Evolutionary conservation across 208 protist genomes (phyloP), one percentile per base, ranked within the genome.

Genomic region (Vickermania spadyakhi): DNA sequence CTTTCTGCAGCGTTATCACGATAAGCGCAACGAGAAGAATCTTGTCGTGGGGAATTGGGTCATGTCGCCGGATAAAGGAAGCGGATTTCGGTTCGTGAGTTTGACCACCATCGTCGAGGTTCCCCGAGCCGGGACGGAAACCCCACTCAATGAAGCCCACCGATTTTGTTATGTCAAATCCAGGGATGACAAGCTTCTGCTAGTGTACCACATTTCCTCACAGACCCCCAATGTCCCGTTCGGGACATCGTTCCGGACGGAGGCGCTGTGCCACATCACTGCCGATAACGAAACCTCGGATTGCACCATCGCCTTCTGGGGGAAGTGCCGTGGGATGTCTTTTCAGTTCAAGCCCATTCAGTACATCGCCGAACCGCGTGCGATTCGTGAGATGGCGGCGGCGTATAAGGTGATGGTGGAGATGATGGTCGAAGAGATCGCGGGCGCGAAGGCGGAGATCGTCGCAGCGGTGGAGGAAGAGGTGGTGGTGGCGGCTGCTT

Each of bases 181-280:
- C 2, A n/a, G n/a, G n/a, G 58, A 71, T 2, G 75, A 68, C 31
- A 69, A 70, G 60, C 60, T 81, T n/a, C 23, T 76, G 56, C 58
- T 93, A 0, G 58, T 79, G 14, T 89, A 88, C 56, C 86, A 93
- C 55, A 90, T 93, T 52, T 93, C 86, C 3, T 90, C 82, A 7
- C 79, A 93, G 55, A 93, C 82, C 0, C 86, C 86, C 22, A 69
- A 79, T 61, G 73, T 93, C 22, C 70, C 82, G 25, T 72, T 68
- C 1, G 86, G 86, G 21, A 60, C 68, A 26, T 76, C 79, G 21
- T 93, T 93, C 57, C 79, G 86, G 52, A 88, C 80, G 3, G 86
- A 93, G 71, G 73, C 82, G 23, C 70, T 86, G 51, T 63, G 72
- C 4, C 73, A 84, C 60, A 78, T 93, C 60, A 86, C 82, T n/a